Evolutionary conservation across 805 yeast genomes (phyloP).

Genomic region (Candida ponderosae): DNA sequence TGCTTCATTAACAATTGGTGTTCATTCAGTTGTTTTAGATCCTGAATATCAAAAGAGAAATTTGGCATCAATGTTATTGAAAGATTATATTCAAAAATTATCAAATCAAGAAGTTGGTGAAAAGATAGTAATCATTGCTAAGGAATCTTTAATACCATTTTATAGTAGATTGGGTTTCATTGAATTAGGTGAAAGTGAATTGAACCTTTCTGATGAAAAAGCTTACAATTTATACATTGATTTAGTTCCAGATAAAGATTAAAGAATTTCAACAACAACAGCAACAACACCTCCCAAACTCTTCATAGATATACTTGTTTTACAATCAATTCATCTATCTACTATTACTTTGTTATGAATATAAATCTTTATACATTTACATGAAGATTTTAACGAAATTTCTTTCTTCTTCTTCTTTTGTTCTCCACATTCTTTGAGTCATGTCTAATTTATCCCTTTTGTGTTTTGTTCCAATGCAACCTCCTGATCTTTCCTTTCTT

Average conservation of each 20-base stretch:
- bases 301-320: too few relatives aligned
- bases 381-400: too few relatives aligned
- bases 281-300: too few relatives aligned
- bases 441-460: too few relatives aligned
- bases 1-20: conserved; percentile 62
- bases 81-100: conserved; percentile 86
- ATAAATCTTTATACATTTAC: too few relatives aligned
- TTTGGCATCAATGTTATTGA: conserved; percentile 73
- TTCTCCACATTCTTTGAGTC: too few relatives aligned
- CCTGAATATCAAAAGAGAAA: conserved; percentile 76
- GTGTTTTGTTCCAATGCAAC: too few relatives aligned
- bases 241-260: conserved; percentile 36
- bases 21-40: conserved; percentile 75
- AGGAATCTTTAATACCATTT: conserved; percentile 60
- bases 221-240: conserved; percentile 52
- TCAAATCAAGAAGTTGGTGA: conserved; percentile 83
- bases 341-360: too few relatives aligned
- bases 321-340: too few relatives aligned
- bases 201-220: conserved; percentile 46
- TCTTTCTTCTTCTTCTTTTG: too few relatives aligned
- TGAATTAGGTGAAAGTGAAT: conserved; percentile 56
- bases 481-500: too few relatives aligned
- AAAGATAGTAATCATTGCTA: conserved; percentile 66
- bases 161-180: conserved; percentile 78
- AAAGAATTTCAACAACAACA: too few relatives aligned